Evolutionary conservation across 192 early-diverging fungal species (phyloP).

Genomic region (Umbelopsis sp.): DNA sequence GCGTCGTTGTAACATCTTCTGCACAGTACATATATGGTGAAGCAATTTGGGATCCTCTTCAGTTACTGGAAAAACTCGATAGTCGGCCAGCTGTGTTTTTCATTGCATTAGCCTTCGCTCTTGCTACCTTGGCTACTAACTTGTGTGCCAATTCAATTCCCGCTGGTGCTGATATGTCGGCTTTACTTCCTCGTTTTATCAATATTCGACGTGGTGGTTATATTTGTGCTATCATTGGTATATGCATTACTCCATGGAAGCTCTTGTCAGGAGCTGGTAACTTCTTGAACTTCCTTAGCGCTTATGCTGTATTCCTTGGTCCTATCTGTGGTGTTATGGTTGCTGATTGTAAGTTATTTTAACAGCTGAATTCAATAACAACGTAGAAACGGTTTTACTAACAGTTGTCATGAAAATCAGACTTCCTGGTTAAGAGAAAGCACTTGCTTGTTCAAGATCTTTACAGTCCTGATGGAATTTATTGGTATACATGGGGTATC

Average conservation of each 20-base stretch:
- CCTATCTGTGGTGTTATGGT: constrained; percentile 25
- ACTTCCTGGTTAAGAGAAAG: constrained; percentile 12
- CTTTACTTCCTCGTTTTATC: constrained; percentile 15
- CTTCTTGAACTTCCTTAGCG: constrained; percentile 26
- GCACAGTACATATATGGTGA: constrained; percentile 14
- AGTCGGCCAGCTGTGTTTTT: constrained; percentile 24
- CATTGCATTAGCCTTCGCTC: constrained; percentile 28
- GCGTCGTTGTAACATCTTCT: constrained; percentile 19
- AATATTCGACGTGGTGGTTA: constrained; percentile 29
- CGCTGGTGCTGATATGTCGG: constrained; percentile 24
- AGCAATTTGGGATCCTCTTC: constrained; percentile 22
- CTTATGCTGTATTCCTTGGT: constrained; percentile 22
- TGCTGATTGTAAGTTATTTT: constrained; percentile 15
- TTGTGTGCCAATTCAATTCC: constrained; percentile 26
- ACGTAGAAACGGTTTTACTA: not conserved
- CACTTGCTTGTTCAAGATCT: constrained; percentile 9
- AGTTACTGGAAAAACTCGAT: constrained; percentile 20
- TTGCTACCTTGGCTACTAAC: constrained; percentile 26
- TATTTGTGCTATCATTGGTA: constrained; percentile 15
- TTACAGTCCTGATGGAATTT: constrained; percentile 10
- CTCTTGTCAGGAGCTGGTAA: constrained; percentile 20
- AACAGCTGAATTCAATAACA: not conserved
- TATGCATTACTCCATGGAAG: constrained; percentile 27
- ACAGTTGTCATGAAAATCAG: not conserved
- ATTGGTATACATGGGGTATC: constrained; percentile 21